phyloP scores from a whole-genome alignment of 2,329 filamentous ascomycete species.

The Talaromyces piceae region DNA sequence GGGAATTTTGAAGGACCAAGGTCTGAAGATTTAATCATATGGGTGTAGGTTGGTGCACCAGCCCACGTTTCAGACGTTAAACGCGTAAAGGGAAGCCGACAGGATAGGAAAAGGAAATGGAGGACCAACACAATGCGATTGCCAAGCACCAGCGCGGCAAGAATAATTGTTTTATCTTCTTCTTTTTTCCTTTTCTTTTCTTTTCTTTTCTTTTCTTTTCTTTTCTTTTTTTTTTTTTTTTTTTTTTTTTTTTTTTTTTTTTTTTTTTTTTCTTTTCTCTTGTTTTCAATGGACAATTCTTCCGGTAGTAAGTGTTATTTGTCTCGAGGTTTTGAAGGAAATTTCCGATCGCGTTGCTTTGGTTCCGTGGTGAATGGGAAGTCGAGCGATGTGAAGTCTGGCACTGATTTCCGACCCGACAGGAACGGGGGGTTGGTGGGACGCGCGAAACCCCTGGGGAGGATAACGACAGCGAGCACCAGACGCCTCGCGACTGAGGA shows the following conservation, averaged over 20 bases:
- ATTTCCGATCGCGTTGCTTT: neutral
- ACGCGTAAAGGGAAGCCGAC: neutral
- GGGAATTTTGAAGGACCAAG: neutral
- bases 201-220: neutral
- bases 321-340: no score
- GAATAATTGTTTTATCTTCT: neutral
- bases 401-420: neutral
- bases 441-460: neutral
- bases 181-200: neutral
- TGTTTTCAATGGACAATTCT: no score
- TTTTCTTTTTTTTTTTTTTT: neutral
- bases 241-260: neutral
- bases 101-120: neutral
- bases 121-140: slow-evolving; percentile 3
- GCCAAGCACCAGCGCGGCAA: slow-evolving; percentile 2
- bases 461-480: neutral
- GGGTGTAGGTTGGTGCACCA: slow-evolving; percentile 9
- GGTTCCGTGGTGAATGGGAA: neutral
- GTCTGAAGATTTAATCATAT: slow-evolving; percentile 3
- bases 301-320: no score
- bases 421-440: neutral
- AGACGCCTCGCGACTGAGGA: neutral
- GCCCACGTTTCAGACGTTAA: slow-evolving; percentile 8
- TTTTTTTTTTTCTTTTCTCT: neutral
- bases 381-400: neutral